Base-by-base conservation (phyloP, 108 stramenopile species). In the Nitzschia inconspicua region DNA sequence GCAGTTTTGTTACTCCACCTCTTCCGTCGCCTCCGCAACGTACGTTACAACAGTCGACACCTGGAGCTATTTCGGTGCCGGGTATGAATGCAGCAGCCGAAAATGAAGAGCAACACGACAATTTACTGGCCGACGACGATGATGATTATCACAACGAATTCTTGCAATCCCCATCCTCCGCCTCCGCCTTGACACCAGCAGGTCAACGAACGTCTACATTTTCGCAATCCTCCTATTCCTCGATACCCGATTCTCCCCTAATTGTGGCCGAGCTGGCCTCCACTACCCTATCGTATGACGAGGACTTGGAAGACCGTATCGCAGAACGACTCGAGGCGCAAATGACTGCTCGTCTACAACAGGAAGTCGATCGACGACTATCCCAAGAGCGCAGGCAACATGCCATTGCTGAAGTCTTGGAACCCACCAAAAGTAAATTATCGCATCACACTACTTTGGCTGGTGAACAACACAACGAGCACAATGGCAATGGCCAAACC, bases 261-360 rank as follows among this genome's bases (percentile, higher is more conserved):
- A 32, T 54, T 11, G 53, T 37, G 10, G 53, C 53, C 34, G 53
- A 54, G 24, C 35, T 54, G 53, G 53, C 23, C n/a, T 23, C 53
- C 3, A 37, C 4, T 4, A 16, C 8, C 16, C 37, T 35, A 25
- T 54, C 13, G 18, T 36, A 7, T 22, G 53, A 54, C 20, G 27
- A 19, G 24, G 53, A 54, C 2, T 23, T 54, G 20, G 53, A 54
- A 37, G 53, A 54, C 13, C 53, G 53, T 3, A 13, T 54, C 35
- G 30, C 34, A 9, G 53, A 54, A 54, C 53, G 53, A 35, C 13
- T 54, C 7, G 53, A 54, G 53, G 48, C 48, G 10, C 48, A 32
- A 31, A 54, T 54, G 1, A 23, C 53, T 9, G 53, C 19, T 23
- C 53, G 1, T 23, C n/a, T 54, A n/a, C 32, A 35, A 31, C 31